Conservation (phyloP, 257 asterid species). For the Ballota nigra region DNA sequence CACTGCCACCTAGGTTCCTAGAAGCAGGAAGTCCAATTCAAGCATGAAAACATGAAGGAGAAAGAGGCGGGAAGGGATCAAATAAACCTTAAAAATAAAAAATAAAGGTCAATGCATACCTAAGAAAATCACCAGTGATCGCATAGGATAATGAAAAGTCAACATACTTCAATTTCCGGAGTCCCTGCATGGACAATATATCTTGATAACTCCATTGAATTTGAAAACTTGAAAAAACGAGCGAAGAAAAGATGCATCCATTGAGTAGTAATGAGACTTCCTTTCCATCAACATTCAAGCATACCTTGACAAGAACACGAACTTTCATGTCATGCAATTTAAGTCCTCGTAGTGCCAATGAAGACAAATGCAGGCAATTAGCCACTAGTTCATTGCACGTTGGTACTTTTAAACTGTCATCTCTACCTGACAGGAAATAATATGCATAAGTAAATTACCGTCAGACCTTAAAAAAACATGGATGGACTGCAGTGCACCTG, state of each 20-base stretch:
- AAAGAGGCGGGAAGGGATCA: constrained; percentile 1
- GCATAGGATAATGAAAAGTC: constrained; percentile 79
- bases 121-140: constrained; percentile 76
- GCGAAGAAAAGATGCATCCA: neutral
- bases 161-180: constrained; percentile 56
- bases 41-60: neutral
- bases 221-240: neutral
- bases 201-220: neutral
- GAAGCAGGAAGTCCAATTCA: constrained; percentile 16
- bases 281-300: constrained; percentile 12
- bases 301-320: constrained; percentile 72
- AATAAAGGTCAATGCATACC: constrained; percentile 39
- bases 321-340: constrained; percentile 62
- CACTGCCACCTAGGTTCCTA: constrained; percentile 70
- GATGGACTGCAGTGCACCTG: constrained; percentile 43
- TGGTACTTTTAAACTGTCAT: constrained; percentile 68
- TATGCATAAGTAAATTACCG: constrained; percentile 24
- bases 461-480: constrained; percentile 9
- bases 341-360: constrained; percentile 73
- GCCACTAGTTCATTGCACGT: constrained; percentile 65
- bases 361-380: constrained; percentile 58
- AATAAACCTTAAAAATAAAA: neutral
- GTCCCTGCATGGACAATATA: constrained; percentile 53
- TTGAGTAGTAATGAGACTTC: neutral
- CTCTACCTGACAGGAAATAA: constrained; percentile 56